Base-by-base conservation (phyloP, 306 rosid genomes). In the Geum urbanum region DNA sequence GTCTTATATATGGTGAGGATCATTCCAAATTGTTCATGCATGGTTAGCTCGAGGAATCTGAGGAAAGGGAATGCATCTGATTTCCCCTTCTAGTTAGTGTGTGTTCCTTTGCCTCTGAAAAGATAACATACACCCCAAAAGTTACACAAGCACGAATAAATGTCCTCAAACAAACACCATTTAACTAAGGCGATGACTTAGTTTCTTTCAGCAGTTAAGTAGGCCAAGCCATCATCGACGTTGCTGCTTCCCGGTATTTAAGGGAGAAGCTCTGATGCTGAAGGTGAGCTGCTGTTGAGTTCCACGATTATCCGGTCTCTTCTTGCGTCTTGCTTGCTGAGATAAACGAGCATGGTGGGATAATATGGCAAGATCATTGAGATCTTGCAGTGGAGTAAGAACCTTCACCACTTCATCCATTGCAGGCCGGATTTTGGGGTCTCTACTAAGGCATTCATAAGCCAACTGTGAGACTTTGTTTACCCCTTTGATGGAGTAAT, bases 321-420 rank as follows among this genome's bases (percentile, higher is more conserved):
- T 92, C 87, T 78, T 92, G 43, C 96, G 80, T 69, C 95, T 79
- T 69, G 88, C 98, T 80, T 90, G 98, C 54, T 87, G 90, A 55
- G 96, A 84, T 57, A 82, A 70, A 15, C 91, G 98, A 43, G 96
- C 75, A 79, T 92, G 89, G 72, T 84, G 84, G 0, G 91, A 82
- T 68, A 88, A 73, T 66, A 92, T 88, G 9, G 97, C 98, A 3
- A 90, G 84, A 80, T 92, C 98, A 18, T 82, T 88, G 67, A 92
- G 94, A 77, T 83, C 94, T 72, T 88, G 98, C 77, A 90, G 74
- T 32, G 96, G 94, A 70, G 84, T 90, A 55, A 92, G 75, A 74
- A 87, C 82, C 83, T 78, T 90, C 83, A 86, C 96, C 44, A 92
- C 89, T 82, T 90, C 94, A 56, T 92, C 98, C 98, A 92, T 92